Conservation (phyloP, 768 basidiomycete species). For the Kwoniella sp. region DNA sequence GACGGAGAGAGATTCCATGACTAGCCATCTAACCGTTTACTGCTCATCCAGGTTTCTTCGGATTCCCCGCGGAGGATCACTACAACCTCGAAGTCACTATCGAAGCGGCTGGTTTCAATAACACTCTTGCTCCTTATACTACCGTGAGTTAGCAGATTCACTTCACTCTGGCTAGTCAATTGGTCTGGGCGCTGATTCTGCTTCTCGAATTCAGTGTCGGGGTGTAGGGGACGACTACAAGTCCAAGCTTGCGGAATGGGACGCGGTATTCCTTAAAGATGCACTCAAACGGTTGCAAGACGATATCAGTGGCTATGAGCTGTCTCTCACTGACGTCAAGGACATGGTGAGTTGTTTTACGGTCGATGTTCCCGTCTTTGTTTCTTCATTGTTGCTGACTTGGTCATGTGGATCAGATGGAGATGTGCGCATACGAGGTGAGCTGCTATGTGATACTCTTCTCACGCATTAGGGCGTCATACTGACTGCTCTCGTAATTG, state of each 20-base stretch:
- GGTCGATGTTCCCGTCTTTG: not conserved
- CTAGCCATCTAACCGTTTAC: not conserved
- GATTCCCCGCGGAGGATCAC: slow-evolving; percentile 67
- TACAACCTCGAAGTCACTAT: slow-evolving; percentile 79
- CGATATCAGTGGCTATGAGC: slow-evolving; percentile 43
- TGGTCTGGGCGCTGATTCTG: too few relatives aligned
- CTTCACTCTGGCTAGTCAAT: too few relatives aligned
- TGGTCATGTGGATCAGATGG: slow-evolving; percentile 32
- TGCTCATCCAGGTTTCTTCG: slow-evolving; percentile 66
- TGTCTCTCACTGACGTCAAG: slow-evolving; percentile 46
- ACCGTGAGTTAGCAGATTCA: slow-evolving; percentile 58
- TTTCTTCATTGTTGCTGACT: slow-evolving; percentile 5
- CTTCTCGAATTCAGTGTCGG: slow-evolving; percentile 60
- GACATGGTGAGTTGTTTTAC: slow-evolving; percentile 38
- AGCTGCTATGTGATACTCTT: slow-evolving; percentile 1
- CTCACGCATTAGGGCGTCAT: too few relatives aligned
- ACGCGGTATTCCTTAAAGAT: slow-evolving; percentile 68
- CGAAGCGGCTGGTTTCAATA: slow-evolving; percentile 70
- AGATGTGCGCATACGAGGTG: slow-evolving; percentile 54
- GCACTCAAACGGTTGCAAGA: slow-evolving; percentile 67
- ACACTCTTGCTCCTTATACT: slow-evolving; percentile 81
- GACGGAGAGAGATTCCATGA: not conserved
- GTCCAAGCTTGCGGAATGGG: slow-evolving; percentile 63
- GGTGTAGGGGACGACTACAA: slow-evolving; percentile 15
- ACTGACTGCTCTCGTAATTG: too few relatives aligned